Evolutionary conservation across 139 green algal genomes (phyloP).

Genomic region (Chlorella vulgaris): DNA sequence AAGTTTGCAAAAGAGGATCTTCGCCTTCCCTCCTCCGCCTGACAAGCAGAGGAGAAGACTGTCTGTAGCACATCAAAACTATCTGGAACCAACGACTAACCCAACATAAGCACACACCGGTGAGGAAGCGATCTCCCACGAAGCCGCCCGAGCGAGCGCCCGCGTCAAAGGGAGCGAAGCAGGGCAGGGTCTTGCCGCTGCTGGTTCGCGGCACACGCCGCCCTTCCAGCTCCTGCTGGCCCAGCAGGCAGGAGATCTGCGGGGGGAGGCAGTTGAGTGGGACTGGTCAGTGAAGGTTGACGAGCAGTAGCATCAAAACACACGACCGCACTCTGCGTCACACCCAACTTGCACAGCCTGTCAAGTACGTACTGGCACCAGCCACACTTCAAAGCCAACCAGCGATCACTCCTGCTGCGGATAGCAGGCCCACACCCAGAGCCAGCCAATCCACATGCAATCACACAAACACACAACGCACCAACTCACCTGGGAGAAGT

Average conservation of each 20-base stretch:
- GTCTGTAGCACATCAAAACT: too few species aligned
- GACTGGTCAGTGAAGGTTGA: background rate
- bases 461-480: too few species aligned
- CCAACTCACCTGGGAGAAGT: constrained; percentile 85
- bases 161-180: constrained; percentile 92
- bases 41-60: too few species aligned
- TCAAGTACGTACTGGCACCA: too few species aligned
- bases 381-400: background rate
- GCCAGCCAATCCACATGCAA: too few species aligned
- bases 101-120: constrained; percentile 38
- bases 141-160: constrained; percentile 84
- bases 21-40: too few species aligned
- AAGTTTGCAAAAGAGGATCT: too few species aligned
- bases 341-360: too few species aligned
- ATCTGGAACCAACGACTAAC: too few species aligned
- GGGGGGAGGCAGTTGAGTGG: background rate
- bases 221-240: constrained; percentile 98
- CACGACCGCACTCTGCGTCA: too few species aligned
- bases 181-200: constrained; percentile 95
- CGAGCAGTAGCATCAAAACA: background rate
- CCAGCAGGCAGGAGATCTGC: constrained; percentile 90
- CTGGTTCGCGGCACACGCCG: constrained; percentile 91
- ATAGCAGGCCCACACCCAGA: too few species aligned
- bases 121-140: constrained; percentile 94
- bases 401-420: background rate